Percentiles rank a stretch among this genome's conserved stretches.
Conservation (phyloP, 2,329 filamentous ascomycete species). For the Curvularia sp. region DNA sequence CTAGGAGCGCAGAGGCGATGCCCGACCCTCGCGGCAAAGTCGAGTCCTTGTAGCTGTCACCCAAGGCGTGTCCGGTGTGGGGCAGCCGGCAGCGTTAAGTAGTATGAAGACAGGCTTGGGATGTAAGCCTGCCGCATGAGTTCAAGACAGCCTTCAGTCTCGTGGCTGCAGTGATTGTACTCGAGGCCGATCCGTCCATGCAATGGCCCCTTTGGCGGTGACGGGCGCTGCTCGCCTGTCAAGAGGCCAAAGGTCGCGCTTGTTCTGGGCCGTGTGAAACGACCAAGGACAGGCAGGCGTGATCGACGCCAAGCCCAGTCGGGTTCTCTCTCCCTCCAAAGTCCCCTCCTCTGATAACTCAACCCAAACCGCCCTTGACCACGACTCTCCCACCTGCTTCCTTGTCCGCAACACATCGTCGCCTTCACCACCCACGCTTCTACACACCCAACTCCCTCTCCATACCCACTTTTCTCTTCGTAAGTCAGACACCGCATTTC, state of each 20-base stretch:
- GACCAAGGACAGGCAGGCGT: slow-evolving; percentile 32
- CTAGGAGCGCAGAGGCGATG: slow-evolving; percentile 7
- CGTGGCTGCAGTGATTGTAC: slow-evolving; percentile 1
- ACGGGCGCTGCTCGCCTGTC: slow-evolving; percentile 21
- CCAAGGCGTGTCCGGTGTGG: slow-evolving; percentile 26
- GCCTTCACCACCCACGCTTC: slow-evolving; percentile 20
- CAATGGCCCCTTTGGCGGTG: slow-evolving; percentile 19
- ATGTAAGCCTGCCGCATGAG: neutral
- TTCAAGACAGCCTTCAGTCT: neutral
- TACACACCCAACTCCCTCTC: slow-evolving; percentile 18
- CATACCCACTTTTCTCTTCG: slow-evolving; percentile 27
- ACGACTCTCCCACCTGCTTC: slow-evolving; percentile 29
- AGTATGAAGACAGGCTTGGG: neutral
- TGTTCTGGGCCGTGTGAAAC: slow-evolving; percentile 39
- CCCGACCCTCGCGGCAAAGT: slow-evolving; percentile 16
- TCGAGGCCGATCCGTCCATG: neutral
- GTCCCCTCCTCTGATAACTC: slow-evolving; percentile 38
- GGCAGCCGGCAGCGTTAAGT: slow-evolving; percentile 15
- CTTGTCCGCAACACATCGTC: slow-evolving; percentile 25
- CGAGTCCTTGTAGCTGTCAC: slow-evolving; percentile 24
- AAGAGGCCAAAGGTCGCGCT: slow-evolving; percentile 24
- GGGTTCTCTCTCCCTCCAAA: slow-evolving; percentile 31
- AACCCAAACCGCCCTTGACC: slow-evolving; percentile 32
- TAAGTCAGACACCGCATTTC: slow-evolving; percentile 43
- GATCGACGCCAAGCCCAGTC: slow-evolving; percentile 36